These are phyloP conservation scores for Colletotrichum acutatum DNA, from an alignment of 2,329 filamentous ascomycete genomes.

Conservation along the genomic window DNA sequence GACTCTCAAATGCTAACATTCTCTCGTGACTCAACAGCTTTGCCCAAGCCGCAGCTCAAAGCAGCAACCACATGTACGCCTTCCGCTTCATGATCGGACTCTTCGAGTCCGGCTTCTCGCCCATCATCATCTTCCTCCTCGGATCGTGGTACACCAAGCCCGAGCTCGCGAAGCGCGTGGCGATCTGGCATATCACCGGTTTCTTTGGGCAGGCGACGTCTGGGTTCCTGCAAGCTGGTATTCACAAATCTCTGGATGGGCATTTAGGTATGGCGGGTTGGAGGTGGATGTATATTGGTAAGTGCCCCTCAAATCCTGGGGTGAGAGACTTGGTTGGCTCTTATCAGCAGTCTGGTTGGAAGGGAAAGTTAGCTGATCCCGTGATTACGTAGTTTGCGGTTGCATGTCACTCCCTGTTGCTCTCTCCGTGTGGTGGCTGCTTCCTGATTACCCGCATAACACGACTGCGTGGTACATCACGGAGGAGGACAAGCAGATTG, in stretches of 20 bases:
- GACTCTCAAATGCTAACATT: too few species aligned
- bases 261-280: conserved; percentile 44
- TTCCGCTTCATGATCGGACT: conserved; percentile 47
- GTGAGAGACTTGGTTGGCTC: too few species aligned
- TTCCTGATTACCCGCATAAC: conserved; percentile 43
- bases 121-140: conserved; percentile 43
- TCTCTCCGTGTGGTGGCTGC: conserved; percentile 40
- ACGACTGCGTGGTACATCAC: conserved; percentile 42
- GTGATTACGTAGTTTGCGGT: neutral
- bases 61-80: conserved; percentile 41
- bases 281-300: conserved; percentile 44
- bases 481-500: conserved; percentile 39
- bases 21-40: neutral
- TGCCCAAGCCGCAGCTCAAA: conserved; percentile 12
- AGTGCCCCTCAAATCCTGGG: neutral
- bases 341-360: too few species aligned
- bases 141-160: conserved; percentile 45
- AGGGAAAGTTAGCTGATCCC: neutral
- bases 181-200: conserved; percentile 42
- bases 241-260: conserved; percentile 43
- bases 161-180: conserved; percentile 43
- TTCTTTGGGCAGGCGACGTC: conserved; percentile 41
- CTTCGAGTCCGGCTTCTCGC: conserved; percentile 45
- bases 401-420: conserved; percentile 45
- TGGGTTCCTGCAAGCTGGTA: conserved; percentile 45